Evolutionary conservation across 202 grass and related monocot genomes (phyloP).

Genomic region (Bolboschoenoplectus hybrid): DNA sequence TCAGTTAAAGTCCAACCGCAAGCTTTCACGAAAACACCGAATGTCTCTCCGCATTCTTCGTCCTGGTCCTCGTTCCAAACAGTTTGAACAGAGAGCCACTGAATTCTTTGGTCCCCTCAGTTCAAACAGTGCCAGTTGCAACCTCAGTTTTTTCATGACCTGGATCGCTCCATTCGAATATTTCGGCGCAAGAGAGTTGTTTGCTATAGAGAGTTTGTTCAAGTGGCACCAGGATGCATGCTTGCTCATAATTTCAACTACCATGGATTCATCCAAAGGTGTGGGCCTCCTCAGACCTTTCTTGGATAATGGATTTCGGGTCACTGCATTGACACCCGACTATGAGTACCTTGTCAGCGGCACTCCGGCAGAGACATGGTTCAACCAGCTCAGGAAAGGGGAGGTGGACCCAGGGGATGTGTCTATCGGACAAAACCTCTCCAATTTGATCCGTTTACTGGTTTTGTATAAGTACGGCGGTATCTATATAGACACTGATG

Average conservation of each 20-base stretch:
- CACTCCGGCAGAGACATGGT: conserved; percentile 66
- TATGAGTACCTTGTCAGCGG: conserved; percentile 52
- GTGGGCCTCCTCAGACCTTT: conserved; percentile 49
- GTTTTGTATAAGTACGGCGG: conserved; percentile 74
- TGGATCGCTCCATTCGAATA: conserved; percentile 65
- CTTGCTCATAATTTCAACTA: conserved; percentile 72
- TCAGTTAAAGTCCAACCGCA: background rate
- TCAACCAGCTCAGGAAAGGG: conserved; percentile 41
- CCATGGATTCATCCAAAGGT: conserved; percentile 64
- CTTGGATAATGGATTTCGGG: conserved; percentile 46
- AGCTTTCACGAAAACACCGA: conserved; percentile 45
- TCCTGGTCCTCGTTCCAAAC: conserved; percentile 34
- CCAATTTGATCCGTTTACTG: conserved; percentile 79
- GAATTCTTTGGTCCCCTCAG: conserved; percentile 58
- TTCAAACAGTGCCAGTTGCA: conserved; percentile 42
- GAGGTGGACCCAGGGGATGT: conserved; percentile 61
- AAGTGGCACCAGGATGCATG: conserved; percentile 66
- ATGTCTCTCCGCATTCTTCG: conserved; percentile 42
- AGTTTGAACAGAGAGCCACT: conserved; percentile 47
- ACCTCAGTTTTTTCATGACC: conserved; percentile 70
- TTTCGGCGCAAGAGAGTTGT: conserved; percentile 63
- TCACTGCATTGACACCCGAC: conserved; percentile 58
- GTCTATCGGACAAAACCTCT: conserved; percentile 88
- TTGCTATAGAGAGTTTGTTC: conserved; percentile 80
- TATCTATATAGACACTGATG: conserved; percentile 74